phyloP scores from a whole-genome alignment of 2,329 filamentous ascomycete genomes.

The Diaporthe citri region DNA sequence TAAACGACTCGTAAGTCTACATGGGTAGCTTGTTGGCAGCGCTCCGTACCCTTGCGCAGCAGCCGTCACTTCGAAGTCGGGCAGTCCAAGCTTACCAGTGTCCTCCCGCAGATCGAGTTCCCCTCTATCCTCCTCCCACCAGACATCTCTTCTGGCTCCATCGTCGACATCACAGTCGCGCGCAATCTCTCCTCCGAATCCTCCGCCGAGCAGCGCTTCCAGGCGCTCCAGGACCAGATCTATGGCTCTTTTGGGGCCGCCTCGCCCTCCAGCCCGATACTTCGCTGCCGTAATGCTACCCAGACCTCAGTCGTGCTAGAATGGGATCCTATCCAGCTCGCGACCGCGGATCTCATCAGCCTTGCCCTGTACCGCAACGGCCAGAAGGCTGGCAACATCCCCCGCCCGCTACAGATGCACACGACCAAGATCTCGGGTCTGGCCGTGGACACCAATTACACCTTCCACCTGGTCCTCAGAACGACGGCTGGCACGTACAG shows the following conservation, averaged over 20 bases:
- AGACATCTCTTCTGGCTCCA: slow-evolving; percentile 95
- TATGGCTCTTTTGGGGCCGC: slow-evolving; percentile 85
- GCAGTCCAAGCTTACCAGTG: slow-evolving; percentile 40
- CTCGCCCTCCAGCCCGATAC: slow-evolving; percentile 80
- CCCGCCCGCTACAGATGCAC: slow-evolving; percentile 85
- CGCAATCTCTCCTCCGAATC: slow-evolving; percentile 87
- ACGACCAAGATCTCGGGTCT: slow-evolving; percentile 97
- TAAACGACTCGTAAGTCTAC: slow-evolving; percentile 84
- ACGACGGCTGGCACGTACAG: slow-evolving; percentile 90
- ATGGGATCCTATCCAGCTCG: slow-evolving; percentile 95
- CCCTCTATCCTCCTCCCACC: slow-evolving; percentile 96
- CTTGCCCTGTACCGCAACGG: slow-evolving; percentile 95
- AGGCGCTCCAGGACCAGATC: slow-evolving; percentile 89
- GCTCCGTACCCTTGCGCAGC: neutral
- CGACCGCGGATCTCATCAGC: slow-evolving; percentile 90
- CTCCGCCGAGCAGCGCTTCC: slow-evolving; percentile 81
- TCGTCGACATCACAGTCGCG: slow-evolving; percentile 96
- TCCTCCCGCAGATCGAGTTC: slow-evolving; percentile 86
- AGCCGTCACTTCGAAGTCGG: neutral
- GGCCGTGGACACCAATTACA: slow-evolving; percentile 96
- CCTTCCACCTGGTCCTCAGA: slow-evolving; percentile 90
- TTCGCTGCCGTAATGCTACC: slow-evolving; percentile 95
- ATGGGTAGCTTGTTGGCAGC: slow-evolving; percentile 10
- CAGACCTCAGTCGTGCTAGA: slow-evolving; percentile 98
- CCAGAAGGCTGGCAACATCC: slow-evolving; percentile 96